phyloP scores from a whole-genome alignment of 1,284 basidiomycete genomes.

The Fomitopsis palustris region DNA sequence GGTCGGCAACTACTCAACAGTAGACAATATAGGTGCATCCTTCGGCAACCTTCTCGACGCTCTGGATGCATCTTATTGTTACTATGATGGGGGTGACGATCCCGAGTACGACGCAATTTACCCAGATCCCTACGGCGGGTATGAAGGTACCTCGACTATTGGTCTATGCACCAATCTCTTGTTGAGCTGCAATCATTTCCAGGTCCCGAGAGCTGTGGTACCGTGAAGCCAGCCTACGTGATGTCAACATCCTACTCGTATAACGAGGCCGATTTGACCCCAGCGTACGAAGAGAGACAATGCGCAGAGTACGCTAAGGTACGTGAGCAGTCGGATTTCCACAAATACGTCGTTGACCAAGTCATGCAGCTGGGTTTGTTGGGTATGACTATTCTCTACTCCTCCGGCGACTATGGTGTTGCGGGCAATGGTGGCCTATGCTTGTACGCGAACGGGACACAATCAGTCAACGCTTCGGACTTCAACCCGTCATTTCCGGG shows the following conservation, averaged over 20 bases:
- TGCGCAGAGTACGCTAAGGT: constrained; percentile 47
- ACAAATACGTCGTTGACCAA: not conserved
- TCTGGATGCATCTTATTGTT: constrained; percentile 14
- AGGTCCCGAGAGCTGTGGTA: constrained; percentile 35
- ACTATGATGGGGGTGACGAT: constrained; percentile 14
- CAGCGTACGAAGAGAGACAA: constrained; percentile 36
- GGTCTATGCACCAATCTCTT: not conserved
- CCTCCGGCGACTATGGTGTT: constrained; percentile 48
- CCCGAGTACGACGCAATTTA: constrained; percentile 16
- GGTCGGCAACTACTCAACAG: no score
- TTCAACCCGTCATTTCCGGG: constrained; percentile 56
- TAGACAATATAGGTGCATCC: constrained; percentile 6
- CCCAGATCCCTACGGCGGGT: constrained; percentile 33
- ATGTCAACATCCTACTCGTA: constrained; percentile 41
- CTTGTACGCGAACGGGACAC: constrained; percentile 39
- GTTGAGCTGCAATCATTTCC: not conserved
- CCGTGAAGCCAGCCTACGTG: constrained; percentile 34
- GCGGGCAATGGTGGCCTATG: constrained; percentile 41
- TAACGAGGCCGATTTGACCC: constrained; percentile 33
- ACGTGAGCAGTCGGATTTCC: no score
- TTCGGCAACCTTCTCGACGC: constrained; percentile 15
- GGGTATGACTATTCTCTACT: constrained; percentile 46
- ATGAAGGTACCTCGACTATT: constrained; percentile 20
- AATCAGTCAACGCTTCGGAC: constrained; percentile 27
- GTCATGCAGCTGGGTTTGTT: constrained; percentile 1